Evolutionary conservation across 176 grass and related monocot species (phyloP), one percentile per base, ranked within the genome.

Genomic region (Avena eriantha): DNA sequence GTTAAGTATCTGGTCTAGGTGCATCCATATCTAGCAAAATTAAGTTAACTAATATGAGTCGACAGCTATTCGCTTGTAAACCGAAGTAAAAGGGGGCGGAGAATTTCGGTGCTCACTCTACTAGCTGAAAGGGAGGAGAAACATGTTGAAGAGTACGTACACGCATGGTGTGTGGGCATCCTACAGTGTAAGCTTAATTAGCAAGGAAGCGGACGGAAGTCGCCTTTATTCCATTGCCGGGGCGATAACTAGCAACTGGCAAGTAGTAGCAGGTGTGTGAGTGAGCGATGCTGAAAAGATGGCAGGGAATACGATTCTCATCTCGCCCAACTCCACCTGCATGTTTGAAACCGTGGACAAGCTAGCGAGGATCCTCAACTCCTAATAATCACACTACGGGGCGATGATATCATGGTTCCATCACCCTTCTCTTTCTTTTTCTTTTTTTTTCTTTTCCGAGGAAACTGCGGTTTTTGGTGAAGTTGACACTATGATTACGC

Each of bases 181-280:
- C 3, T 68, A 58, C 67, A 76, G 23, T 76, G 49, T 60, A 76
- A 50, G 81, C 85, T 91, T 87, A 83, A 55, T 68, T 68, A 68
- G 26, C 35, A 64, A 88, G 61, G 86, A 88, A 91, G 21, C 81
- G 73, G 81, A 91, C 89, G 89, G 89, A 91, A 88, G 86, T 70
- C 81, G 83, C 77, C 86, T 91, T 88, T 91, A 91, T 91, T 91
- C 90, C 64, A 35, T 85, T 88, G 61, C 29, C 7, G 69, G 8
- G 12, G 29, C 23, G 83, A 64, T 24, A 34, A 55, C 21, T 1
- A 56, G 84, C 60, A 21, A 59, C 35, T 83, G 59, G 41, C 78
- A 72, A 16, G n/a, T 50, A 11, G 58, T 2, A 10, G 10, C 69
- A 76, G 68, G 43, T 81, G 85, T 75, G 66, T 12, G 50, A 16